These are phyloP conservation scores for Ganoderma boninense DNA, from an alignment of 1,284 basidiomycete species.

Conservation along the genomic window DNA sequence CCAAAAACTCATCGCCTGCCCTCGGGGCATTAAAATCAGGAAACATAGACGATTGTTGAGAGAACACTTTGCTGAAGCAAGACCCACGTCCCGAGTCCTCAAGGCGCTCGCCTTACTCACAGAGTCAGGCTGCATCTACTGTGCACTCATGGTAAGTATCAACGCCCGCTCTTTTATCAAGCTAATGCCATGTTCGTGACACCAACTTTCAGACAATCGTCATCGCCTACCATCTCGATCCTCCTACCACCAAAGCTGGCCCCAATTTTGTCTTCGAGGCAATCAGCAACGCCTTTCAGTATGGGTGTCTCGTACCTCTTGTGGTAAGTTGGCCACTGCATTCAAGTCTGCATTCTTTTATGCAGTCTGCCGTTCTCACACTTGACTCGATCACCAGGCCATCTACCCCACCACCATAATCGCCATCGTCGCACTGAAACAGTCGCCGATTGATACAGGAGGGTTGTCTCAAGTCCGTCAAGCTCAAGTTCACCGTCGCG, in stretches of 20 bases:
- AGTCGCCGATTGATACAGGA: neutral
- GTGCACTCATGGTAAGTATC: constrained; percentile 2
- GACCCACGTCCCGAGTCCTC: neutral
- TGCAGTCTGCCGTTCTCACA: neutral
- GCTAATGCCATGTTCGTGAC: neutral
- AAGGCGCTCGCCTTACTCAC: neutral
- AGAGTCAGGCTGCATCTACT: constrained; percentile 9
- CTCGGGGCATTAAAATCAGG: neutral
- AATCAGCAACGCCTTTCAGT: neutral
- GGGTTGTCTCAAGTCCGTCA: neutral
- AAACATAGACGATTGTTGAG: neutral
- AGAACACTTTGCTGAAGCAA: neutral
- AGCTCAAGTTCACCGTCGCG: neutral
- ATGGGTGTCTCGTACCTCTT: neutral
- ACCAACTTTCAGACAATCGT: neutral
- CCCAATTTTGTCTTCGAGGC: too few relatives aligned
- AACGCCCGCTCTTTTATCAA: neutral
- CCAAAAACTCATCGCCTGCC: neutral
- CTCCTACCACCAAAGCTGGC: too few relatives aligned
- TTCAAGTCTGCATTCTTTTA: too few relatives aligned
- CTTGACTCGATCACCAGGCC: neutral
- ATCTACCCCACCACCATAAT: constrained; percentile 5
- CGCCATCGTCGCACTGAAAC: neutral
- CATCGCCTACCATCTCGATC: neutral
- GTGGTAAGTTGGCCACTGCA: neutral